Evolutionary conservation across 2,329 filamentous ascomycete species (phyloP).

Genomic region (Metarhizium sp.): DNA sequence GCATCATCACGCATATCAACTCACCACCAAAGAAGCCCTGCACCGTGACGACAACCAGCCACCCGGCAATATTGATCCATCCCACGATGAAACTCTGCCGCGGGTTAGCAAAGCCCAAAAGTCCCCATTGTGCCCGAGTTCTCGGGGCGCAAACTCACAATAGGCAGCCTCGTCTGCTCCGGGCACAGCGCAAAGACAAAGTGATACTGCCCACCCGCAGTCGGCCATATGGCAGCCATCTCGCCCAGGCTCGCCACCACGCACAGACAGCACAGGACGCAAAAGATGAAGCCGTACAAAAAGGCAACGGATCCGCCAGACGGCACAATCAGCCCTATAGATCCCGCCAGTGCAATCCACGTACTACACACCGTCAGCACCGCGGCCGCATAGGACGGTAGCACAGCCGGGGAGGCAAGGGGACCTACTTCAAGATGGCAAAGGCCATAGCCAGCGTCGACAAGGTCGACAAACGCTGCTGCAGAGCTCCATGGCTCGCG

Average conservation of each 20-base stretch:
- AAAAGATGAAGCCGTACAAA: conserved; percentile 36
- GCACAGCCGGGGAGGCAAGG: neutral
- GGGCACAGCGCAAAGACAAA: conserved; percentile 31
- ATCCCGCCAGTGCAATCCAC: conserved; percentile 29
- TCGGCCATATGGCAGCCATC: conserved; percentile 34
- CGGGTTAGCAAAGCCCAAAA: neutral
- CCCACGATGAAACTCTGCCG: conserved; percentile 32
- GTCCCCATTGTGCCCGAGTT: neutral
- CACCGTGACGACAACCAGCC: conserved; percentile 33
- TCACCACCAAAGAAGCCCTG: conserved; percentile 33
- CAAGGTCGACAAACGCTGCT: conserved; percentile 22
- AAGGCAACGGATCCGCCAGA: conserved; percentile 32
- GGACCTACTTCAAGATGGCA: conserved; percentile 30
- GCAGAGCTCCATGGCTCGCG: conserved; percentile 10
- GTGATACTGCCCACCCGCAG: conserved; percentile 36
- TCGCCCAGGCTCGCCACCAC: conserved; percentile 33
- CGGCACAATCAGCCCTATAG: conserved; percentile 31
- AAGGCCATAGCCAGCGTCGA: conserved; percentile 30
- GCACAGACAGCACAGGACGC: conserved; percentile 33
- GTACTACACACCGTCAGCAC: conserved; percentile 10
- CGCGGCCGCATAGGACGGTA: neutral
- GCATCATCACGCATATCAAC: neutral
- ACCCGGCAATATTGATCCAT: conserved; percentile 36
- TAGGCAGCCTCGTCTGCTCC: conserved; percentile 25
- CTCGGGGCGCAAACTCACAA: conserved; percentile 15